Conservation (phyloP, 2,329 filamentous ascomycete genomes). For the Triangularia setosa region DNA sequence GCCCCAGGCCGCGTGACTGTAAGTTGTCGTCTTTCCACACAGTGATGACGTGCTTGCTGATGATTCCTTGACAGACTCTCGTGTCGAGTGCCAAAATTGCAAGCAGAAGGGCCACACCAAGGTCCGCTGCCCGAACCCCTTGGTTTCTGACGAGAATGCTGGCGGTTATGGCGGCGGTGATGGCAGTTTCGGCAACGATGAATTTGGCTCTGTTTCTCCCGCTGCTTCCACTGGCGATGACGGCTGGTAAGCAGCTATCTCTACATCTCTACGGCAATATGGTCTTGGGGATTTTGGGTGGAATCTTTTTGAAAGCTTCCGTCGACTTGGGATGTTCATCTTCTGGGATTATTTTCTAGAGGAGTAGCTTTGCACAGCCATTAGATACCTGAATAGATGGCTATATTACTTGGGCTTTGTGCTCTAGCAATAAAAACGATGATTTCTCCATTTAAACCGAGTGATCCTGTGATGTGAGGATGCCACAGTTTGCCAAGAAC, state of each 20-base stretch:
- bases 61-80: slow-evolving; percentile 37
- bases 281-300: neutral
- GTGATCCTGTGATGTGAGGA: neutral
- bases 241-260: slow-evolving; percentile 12
- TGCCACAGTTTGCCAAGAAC: neutral
- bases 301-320: neutral
- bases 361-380: neutral
- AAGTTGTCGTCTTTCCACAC: slow-evolving; percentile 26
- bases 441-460: neutral
- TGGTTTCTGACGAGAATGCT: slow-evolving; percentile 26
- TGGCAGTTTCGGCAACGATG: slow-evolving; percentile 11
- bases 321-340: slow-evolving; percentile 6
- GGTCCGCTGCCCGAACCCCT: slow-evolving; percentile 36
- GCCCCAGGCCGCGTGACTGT: slow-evolving; percentile 55
- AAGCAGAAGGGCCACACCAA: slow-evolving; percentile 44
- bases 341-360: slow-evolving; percentile 9
- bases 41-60: slow-evolving; percentile 12
- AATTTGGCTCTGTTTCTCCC: neutral
- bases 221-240: neutral
- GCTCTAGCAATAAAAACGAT: neutral
- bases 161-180: slow-evolving; percentile 12
- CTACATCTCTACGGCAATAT: neutral
- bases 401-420: neutral
- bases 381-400: slow-evolving; percentile 3
- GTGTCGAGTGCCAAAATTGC: slow-evolving; percentile 58